Percentiles rank a stretch among this genome's conserved stretches.
Evolutionary conservation across 805 yeast genomes (phyloP).

Genomic region (Sungouiozyma ichnusensis): DNA sequence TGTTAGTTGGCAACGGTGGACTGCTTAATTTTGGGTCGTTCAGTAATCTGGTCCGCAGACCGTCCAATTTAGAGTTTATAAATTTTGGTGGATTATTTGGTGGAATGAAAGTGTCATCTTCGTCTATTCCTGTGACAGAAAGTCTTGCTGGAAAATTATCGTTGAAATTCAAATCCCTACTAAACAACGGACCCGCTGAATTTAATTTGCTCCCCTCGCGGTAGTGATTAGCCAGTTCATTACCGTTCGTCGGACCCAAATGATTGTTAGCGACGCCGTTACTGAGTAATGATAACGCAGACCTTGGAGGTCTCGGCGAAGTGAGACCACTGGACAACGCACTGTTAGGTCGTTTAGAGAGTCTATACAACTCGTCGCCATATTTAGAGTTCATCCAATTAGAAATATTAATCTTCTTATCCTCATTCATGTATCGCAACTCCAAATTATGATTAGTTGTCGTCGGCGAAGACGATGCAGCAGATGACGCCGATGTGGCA

Average conservation of each 20-base stretch:
- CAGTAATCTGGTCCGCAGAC: slow-evolving; percentile 20
- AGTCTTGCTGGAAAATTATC: neutral
- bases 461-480: neutral
- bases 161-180: neutral
- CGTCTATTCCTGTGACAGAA: neutral
- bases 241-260: neutral
- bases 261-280: slow-evolving; percentile 1
- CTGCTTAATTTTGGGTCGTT: slow-evolving; percentile 14
- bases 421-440: slow-evolving; percentile 7
- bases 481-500: neutral
- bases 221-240: slow-evolving; percentile 1
- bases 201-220: neutral
- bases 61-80: slow-evolving; percentile 27
- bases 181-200: neutral
- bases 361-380: slow-evolving; percentile 15
- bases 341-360: neutral
- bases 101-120: slow-evolving; percentile 3
- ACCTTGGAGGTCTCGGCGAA: slow-evolving; percentile 11
- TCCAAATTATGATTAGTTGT: neutral
- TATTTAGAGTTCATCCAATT: slow-evolving; percentile 19
- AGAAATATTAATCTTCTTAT: slow-evolving; percentile 11
- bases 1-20: neutral
- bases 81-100: slow-evolving; percentile 22
- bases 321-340: slow-evolving; percentile 1
- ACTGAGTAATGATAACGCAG: slow-evolving; percentile 10